Base-by-base conservation (phyloP, 2,329 filamentous ascomycete genomes). In the Diaporthe batatas region DNA sequence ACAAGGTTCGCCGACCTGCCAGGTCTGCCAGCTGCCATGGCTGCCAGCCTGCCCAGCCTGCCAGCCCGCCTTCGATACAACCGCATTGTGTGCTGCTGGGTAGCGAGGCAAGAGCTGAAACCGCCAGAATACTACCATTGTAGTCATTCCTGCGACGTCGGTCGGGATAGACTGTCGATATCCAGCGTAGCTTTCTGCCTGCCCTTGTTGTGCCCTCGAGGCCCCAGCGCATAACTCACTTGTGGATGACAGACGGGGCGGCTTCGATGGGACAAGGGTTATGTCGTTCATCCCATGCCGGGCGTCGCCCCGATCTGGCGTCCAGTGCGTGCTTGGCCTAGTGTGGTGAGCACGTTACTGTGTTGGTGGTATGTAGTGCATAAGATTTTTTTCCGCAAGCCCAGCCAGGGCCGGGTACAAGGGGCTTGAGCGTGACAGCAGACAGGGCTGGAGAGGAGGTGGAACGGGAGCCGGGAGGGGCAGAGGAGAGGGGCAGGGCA, bases 381-480 rank as follows among this genome's bases (percentile, higher is more conserved):
- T 8, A 49, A 29, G 29, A 29, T 29, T 29, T 65, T 53, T 51
- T 65, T 32, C 62, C 62, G 62, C 44, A 6, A 36, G 29, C 44
- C 21, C 57, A 16, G 10, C 34, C 55, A 39, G 55, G 55, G 39
- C 21, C 44, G 34, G 29, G 59, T 42, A 16, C 44, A 49, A 32
- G 59, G 59, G 44, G 42, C 16, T 1, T 18, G 25, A 34, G 14
- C 34, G 21, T 59, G 57, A 59, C 57, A 65, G 42, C 59, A 23
- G 29, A 23, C 59, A 65, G 59, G 59, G 59, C 59, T 65, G 59
- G 59, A 65, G 59, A 65, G 59, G 59, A 47, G 58, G 39, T 29
- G 58, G 36, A 23, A 21, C 16, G 8, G n/a, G 55, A 58, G 55
- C 39, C 34, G 25, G 23, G 36, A 21, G 8, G 57, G 23, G 58